Conservation (phyloP, 169 alveolate species). For the Amoebophrya sp. region DNA sequence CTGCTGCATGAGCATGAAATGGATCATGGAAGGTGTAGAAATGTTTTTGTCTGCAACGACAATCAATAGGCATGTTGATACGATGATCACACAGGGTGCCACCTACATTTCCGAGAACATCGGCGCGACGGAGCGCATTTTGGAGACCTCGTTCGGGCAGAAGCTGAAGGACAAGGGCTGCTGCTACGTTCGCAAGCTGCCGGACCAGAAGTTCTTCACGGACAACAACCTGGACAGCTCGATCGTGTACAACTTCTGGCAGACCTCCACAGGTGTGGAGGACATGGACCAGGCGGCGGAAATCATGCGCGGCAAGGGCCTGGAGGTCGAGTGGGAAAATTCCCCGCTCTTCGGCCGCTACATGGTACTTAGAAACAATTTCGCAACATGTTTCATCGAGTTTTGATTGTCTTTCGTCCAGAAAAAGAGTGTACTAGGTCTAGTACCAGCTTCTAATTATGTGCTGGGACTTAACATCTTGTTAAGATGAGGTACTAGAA, state of each 20-base stretch:
- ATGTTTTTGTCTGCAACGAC: no score
- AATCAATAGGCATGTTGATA: no score
- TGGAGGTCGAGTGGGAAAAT: background rate
- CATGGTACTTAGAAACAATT: no score
- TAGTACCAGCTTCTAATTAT: no score
- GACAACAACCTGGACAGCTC: background rate
- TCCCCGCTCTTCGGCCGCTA: background rate
- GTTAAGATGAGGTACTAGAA: no score
- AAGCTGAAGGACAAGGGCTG: background rate
- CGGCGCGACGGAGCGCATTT: background rate
- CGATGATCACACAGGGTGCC: background rate
- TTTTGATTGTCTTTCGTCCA: no score
- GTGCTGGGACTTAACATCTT: no score
- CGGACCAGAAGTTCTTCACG: background rate
- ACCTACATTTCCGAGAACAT: background rate
- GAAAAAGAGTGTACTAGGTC: no score
- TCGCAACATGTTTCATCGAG: no score
- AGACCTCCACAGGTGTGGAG: background rate
- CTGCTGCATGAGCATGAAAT: no score
- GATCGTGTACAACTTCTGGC: slow-evolving; percentile 18
- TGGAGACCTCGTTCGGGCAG: background rate
- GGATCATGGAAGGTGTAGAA: no score
- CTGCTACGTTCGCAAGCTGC: background rate
- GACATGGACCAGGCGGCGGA: slow-evolving; percentile 21
- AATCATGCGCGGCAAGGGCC: slow-evolving; percentile 13